Evolutionary conservation across 1,284 basidiomycete species (phyloP), one percentile per base, ranked within the genome.

Genomic region (Cryptococcus floricola): DNA sequence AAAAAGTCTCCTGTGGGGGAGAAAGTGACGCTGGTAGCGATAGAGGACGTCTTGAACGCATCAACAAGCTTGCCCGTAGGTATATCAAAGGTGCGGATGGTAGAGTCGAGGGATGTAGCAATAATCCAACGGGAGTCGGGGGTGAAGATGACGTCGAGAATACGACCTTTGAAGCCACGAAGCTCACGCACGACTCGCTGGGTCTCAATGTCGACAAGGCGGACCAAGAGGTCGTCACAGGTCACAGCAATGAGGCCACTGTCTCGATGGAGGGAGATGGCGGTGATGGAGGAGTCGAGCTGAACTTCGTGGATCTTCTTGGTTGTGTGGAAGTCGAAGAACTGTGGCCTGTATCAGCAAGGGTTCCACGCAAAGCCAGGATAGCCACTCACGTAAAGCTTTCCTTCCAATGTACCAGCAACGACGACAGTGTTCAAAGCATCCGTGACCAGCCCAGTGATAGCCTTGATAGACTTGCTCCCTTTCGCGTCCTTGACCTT

Each of bases 1-100:
- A 99, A 77, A 78, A 99, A 98, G 75, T 98, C 96, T 57, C 89
- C 88, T 0, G 91, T 89, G 0, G 96, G 96, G 0, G 92, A 97
- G 73, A 98, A 96, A 0, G 90, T 83, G 19, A 99, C 76, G 66
- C 87, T 91, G 0, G 91, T 95, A 2, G 94, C 91, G 18, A 96
- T 84, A 60, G 87, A 91, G n/a, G 88, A 79, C 3, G 91, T 91
- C 52, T 84, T 83, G 81, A 98, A 98, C 0, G 87, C 91, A 69
- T 98, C 92, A 52, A 99, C 89, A 39, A 98, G 80, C 28, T 86
- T 82, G 3, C 93, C 91, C 10, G 92, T 92, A 0, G 96, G 95
- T 19, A 99, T 84, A 73, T 99, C 96, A 71, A 92, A 98, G 0
- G 96, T 98, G 46, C 96, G 86, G 64, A 98, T 89, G 48, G 89